A percentile compares a stretch with the other conserved stretches of the same genome.
phyloP scores from a whole-genome alignment of 2,329 filamentous ascomycete species.

The Pseudogymnoascus sp. region DNA sequence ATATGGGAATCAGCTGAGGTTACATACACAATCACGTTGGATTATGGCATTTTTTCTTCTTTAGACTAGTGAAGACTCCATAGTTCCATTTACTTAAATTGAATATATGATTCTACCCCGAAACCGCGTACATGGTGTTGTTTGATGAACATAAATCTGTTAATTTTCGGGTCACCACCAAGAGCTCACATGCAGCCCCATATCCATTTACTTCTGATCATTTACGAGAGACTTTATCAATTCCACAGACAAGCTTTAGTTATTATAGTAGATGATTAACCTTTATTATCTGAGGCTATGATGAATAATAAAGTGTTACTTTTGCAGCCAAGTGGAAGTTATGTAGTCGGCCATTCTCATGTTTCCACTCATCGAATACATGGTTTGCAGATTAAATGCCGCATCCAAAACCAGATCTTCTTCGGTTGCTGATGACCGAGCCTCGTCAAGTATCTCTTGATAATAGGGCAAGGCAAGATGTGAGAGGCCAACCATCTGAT shows the following conservation, averaged over 20 bases:
- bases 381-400: conserved; percentile 63
- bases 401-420: conserved; percentile 61
- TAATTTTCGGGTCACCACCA: neutral
- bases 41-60: neutral
- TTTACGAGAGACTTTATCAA: neutral
- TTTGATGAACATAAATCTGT: neutral
- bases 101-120: neutral
- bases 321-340: conserved; percentile 47
- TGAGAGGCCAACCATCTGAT: conserved; percentile 64
- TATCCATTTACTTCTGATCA: neutral
- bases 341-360: conserved; percentile 48
- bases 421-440: conserved; percentile 16
- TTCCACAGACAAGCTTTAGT: neutral
- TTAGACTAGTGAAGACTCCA: neutral
- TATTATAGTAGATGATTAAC: neutral
- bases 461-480: conserved; percentile 70
- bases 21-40: conserved; percentile 36
- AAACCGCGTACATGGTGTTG: neutral
- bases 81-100: neutral
- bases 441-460: conserved; percentile 37
- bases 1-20: conserved; percentile 66
- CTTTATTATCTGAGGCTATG: neutral
- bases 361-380: conserved; percentile 59
- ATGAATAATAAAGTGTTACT: conserved; percentile 30
- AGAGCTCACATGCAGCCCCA: neutral